Evolutionary conservation across 805 yeast species (phyloP).

Genomic region (Kockiozyma suomiensis): DNA sequence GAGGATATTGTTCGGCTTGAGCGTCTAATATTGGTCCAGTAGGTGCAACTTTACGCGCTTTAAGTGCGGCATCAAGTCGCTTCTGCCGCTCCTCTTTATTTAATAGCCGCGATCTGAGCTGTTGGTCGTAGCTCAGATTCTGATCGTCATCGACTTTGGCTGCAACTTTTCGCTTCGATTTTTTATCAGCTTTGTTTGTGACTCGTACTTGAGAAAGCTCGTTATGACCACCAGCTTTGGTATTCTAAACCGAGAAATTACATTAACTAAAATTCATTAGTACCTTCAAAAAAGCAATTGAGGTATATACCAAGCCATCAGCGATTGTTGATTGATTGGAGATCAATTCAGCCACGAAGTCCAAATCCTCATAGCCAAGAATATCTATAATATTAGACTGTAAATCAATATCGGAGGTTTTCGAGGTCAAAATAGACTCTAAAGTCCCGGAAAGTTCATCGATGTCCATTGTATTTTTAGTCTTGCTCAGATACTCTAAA

Average conservation of each 20-base stretch:
- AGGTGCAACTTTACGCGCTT: conserved; percentile 34
- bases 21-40: conserved; percentile 6
- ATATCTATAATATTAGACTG: conserved; percentile 78
- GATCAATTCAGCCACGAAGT: conserved; percentile 66
- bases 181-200: conserved; percentile 6
- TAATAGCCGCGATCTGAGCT: conserved; percentile 14
- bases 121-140: conserved; percentile 3
- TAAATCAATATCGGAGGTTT: conserved; percentile 45
- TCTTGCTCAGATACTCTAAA: conserved; percentile 5
- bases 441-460: conserved; percentile 25
- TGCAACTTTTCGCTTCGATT: neutral
- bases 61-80: conserved; percentile 34
- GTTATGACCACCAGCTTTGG: neutral
- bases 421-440: conserved; percentile 7
- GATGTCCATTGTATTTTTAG: conserved; percentile 11
- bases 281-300: neutral
- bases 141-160: neutral
- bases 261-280: too few species aligned
- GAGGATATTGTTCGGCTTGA: conserved; percentile 67
- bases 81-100: conserved; percentile 35
- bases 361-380: conserved; percentile 84
- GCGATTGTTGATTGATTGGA: conserved; percentile 42
- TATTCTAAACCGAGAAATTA: neutral
- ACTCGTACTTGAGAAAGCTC: conserved; percentile 19
- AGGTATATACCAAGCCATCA: conserved; percentile 7